Evolutionary conservation across 1,284 basidiomycete genomes (phyloP), one percentile per base, ranked within the genome.

Genomic region (Stereum hirsutum): DNA sequence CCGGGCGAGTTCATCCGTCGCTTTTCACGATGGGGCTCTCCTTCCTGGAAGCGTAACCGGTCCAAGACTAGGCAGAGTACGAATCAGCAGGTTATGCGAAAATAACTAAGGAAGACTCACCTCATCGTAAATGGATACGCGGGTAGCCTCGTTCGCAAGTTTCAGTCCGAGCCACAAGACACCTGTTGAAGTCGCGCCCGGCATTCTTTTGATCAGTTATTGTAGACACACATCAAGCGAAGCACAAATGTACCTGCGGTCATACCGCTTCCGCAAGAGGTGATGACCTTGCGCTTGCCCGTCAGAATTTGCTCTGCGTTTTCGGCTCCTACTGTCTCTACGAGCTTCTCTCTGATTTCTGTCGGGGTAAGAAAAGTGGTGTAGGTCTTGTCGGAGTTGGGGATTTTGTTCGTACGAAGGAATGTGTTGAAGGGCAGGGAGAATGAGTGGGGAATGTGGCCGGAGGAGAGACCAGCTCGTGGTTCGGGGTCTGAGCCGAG

Each of bases 231-330:
- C n/a, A n/a, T n/a, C n/a, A n/a, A n/a, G n/a, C n/a, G n/a, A n/a
- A n/a, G n/a, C n/a, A n/a, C n/a, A n/a, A n/a, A n/a, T n/a, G n/a
- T n/a, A n/a, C n/a, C n/a, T 2, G 96, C 96, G 11, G 94, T 97
- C 96, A 99, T 99, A 14, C 96, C 96, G 54, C 87, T 91, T 37
- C 91, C 92, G 64, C 91, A 95, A 46, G 72, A 83, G 23, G 86
- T 77, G 10, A 83, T 72, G 30, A 91, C 74, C 17, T 64, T 58
- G 43, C 72, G 65, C 46, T 77, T 62, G 8, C 85, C 85, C 2
- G 66, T 60, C 39, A 84, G 61, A 14, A 92, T 68, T 34, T 66
- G 57, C 28, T 72, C 60, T 41, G 77, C 73, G 44, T 69, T 62
- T 41, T 77, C 70, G 33, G 59, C 54, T 26, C 85, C 84, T 26